A percentile compares a stretch with the other conserved stretches of the same genome.
These are phyloP conservation scores for Canna indica DNA, from an alignment of 176 grass and related monocot species.

Conservation along the genomic window DNA sequence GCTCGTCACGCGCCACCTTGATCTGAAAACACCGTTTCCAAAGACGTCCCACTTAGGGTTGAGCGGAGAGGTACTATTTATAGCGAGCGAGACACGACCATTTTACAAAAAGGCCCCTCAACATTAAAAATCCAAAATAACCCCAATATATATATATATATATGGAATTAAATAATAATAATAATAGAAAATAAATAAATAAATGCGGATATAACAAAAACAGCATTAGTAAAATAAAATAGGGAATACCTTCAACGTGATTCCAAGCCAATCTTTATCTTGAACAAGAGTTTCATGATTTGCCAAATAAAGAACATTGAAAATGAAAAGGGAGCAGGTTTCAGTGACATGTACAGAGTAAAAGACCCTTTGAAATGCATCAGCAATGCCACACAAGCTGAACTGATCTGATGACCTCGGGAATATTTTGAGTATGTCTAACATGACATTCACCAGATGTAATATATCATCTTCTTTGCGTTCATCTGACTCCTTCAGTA, in stretches of 20 bases:
- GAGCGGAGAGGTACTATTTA: too few species aligned
- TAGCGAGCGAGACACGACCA: too few species aligned
- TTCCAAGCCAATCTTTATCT: conserved; percentile 59
- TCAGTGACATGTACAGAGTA: conserved; percentile 27
- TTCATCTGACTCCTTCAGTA: conserved; percentile 44
- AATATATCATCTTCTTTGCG: conserved; percentile 42
- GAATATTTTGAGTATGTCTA: conserved; percentile 49
- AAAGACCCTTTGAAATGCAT: conserved; percentile 34
- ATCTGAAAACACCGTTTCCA: too few species aligned
- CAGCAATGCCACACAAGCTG: conserved; percentile 47
- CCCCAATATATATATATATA: too few species aligned
- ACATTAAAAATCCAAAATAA: too few species aligned
- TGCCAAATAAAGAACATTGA: conserved; percentile 64
- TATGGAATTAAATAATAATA: too few species aligned
- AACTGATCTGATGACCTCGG: conserved; percentile 50
- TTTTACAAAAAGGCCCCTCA: too few species aligned
- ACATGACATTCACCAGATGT: conserved; percentile 46
- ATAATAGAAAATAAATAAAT: too few species aligned
- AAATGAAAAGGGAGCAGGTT: conserved; percentile 47
- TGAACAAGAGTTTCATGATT: conserved; percentile 26
- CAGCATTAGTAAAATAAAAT: conserved; percentile 19
- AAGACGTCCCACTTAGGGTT: too few species aligned
- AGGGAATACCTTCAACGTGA: conserved; percentile 60
- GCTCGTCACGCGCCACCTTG: too few species aligned
- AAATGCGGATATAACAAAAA: too few species aligned